Percentiles rank a stretch among this genome's conserved stretches.
phyloP scores from a whole-genome alignment of 805 yeast genomes.

The Lipomyces sp. region DNA sequence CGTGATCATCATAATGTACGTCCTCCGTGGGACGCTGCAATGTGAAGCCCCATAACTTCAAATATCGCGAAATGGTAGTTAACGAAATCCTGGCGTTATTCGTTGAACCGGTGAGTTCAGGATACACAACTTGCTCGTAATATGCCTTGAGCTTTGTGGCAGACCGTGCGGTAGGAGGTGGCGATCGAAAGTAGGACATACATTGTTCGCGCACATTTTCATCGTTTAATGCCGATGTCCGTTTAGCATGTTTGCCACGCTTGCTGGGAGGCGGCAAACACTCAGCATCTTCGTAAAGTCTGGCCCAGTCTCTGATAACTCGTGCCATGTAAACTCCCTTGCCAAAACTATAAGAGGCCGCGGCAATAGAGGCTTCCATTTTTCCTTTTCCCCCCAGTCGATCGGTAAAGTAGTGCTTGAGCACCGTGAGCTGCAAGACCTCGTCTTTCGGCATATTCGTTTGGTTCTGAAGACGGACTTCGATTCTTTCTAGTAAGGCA shows the following conservation, averaged over 20 bases:
- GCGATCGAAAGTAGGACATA: neutral
- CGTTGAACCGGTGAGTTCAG: conserved; percentile 2
- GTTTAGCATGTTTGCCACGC: neutral
- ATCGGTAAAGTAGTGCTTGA: neutral
- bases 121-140: conserved; percentile 6
- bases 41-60: neutral
- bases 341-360: neutral
- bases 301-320: neutral
- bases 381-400: neutral
- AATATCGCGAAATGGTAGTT: neutral
- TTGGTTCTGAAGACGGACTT: neutral
- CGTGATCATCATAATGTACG: neutral
- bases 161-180: neutral
- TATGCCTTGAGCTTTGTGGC: conserved; percentile 2
- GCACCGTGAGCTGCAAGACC: conserved; percentile 7
- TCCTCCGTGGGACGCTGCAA: neutral
- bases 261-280: conserved; percentile 6
- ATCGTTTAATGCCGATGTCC: conserved; percentile 1
- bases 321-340: neutral
- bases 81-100: conserved; percentile 1
- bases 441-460: neutral
- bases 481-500: neutral
- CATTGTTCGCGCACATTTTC: conserved; percentile 5
- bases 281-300: conserved; percentile 1
- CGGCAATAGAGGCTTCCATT: conserved; percentile 5